Base-by-base conservation (phyloP, 2,329 filamentous ascomycete genomes). In the Aureobasidium pullulans region DNA sequence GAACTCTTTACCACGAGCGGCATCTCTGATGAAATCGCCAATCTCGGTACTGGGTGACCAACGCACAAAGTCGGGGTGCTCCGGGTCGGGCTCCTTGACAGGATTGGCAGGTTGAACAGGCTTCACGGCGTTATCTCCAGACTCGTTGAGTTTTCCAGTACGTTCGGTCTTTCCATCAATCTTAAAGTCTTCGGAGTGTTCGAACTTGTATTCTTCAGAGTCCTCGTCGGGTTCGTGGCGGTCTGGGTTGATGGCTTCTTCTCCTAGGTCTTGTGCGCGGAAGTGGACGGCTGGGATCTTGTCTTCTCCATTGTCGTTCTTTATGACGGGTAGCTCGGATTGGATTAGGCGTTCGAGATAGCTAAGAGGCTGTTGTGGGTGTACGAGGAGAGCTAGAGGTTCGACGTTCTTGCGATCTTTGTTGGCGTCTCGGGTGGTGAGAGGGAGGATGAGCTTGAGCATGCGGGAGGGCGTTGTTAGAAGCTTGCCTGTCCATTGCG, bases 21-120 rank as follows among this genome's bases (percentile, higher is more conserved):
- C 91, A 69, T 96, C 92, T 8, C 90, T 85, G 64, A 96, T 94
- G 69, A 96, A 96, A 74, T 96, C 92, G 9, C 92, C 92, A 34
- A 96, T 88, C 70, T 96, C 92, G 1, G 92, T 96, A 32, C 86
- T 89, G 43, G 85, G 84, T 46, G 87, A 91, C 92, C 92, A 96
- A 32, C 90, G 85, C 2, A 96, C 89, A 76, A 93, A 94, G 57
- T 84, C 82, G 60, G 80, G 76, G 29, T 81, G 75, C 39, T 81
- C 75, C 1, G 70, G 66, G 19, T 71, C 66, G 37, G 29, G 53
- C 48, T 43, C 56, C 36, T 42, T 46, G 50, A 8, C 28, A 48
- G 53, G 50, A 6, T 54, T 59, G 5, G 56, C 46, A 1, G 57
- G 32, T 62, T 69, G 69, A 8, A 58, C 46, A 2, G 57, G 32